A percentile compares a stretch with the other conserved stretches of the same genome.
Conservation (phyloP, 1,284 basidiomycete species). For the Garcileccinum viscosum region DNA sequence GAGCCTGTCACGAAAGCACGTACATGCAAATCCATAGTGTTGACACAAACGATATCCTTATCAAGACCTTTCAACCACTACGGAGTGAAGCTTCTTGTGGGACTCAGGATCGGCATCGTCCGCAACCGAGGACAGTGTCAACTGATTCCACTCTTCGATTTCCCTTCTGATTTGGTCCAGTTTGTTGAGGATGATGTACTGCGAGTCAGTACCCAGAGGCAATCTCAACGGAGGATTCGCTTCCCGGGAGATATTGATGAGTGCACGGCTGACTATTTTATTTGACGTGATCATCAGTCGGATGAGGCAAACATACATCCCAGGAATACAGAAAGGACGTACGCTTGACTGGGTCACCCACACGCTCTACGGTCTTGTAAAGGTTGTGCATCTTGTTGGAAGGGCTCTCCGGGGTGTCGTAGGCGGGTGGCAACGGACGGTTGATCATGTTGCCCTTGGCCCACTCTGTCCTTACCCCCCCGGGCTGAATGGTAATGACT, state of each 20-base stretch:
- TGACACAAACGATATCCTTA: not conserved
- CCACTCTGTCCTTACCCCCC: constrained; percentile 32
- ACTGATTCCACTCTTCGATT: constrained; percentile 23
- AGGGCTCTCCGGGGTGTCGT: constrained; percentile 22
- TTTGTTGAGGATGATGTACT: constrained; percentile 24
- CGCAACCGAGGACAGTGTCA: constrained; percentile 27
- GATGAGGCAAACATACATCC: not conserved
- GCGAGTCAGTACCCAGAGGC: constrained; percentile 28
- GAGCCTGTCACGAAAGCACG: too few species aligned
- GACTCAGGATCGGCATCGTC: constrained; percentile 26
- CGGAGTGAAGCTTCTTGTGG: not conserved
- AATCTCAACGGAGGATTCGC: constrained; percentile 30
- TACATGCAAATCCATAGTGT: too few species aligned
- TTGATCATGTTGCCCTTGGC: constrained; percentile 29
- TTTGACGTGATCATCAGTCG: not conserved
- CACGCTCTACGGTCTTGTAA: not conserved
- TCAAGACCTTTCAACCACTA: constrained; percentile 1
- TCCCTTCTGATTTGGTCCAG: constrained; percentile 27
- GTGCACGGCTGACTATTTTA: constrained; percentile 23
- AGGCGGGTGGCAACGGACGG: constrained; percentile 19
- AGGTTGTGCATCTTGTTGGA: constrained; percentile 22
- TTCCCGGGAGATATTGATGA: constrained; percentile 26
- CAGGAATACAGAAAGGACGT: not conserved
- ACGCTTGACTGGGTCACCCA: constrained; percentile 22
- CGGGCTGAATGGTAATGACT: constrained; percentile 29